phyloP scores from a whole-genome alignment of 495 filamentous ascomycete genomes.

The Cercophora newfieldiana region DNA sequence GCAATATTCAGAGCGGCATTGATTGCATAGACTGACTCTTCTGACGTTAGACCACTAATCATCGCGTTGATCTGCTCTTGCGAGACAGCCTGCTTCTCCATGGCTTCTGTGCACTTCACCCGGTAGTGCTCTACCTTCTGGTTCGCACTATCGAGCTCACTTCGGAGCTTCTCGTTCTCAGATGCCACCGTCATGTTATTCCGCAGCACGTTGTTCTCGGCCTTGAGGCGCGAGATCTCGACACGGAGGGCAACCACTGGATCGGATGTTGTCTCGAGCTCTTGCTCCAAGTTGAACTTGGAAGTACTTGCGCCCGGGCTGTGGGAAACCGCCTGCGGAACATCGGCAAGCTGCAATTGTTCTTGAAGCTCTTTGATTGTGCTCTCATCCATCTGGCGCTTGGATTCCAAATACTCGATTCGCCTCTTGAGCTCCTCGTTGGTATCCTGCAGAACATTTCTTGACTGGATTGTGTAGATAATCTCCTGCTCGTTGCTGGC shows the following conservation, averaged over 20 bases:
- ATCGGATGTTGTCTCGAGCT: slow-evolving; percentile 38
- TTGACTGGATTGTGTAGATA: slow-evolving; percentile 39
- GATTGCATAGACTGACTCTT: slow-evolving; percentile 49
- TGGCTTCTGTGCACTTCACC: slow-evolving; percentile 46
- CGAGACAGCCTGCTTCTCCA: slow-evolving; percentile 51
- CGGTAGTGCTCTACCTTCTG: slow-evolving; percentile 43
- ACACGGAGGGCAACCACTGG: slow-evolving; percentile 35
- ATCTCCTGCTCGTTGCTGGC: slow-evolving; percentile 47
- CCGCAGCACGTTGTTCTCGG: slow-evolving; percentile 54
- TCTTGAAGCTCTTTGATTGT: slow-evolving; percentile 49
- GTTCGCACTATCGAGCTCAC: slow-evolving; percentile 48
- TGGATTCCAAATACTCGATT: slow-evolving; percentile 38
- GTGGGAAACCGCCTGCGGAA: slow-evolving; percentile 23
- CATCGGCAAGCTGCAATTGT: slow-evolving; percentile 40
- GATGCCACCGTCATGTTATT: slow-evolving; percentile 49
- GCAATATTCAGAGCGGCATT: slow-evolving; percentile 29
- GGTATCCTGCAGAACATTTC: slow-evolving; percentile 34
- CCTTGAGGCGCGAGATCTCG: slow-evolving; percentile 52
- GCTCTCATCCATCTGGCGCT: slow-evolving; percentile 38
- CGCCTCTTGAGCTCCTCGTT: slow-evolving; percentile 35
- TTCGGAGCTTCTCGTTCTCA: slow-evolving; percentile 49
- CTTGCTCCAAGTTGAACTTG: slow-evolving; percentile 43
- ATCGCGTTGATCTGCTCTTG: slow-evolving; percentile 53
- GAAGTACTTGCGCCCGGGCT: slow-evolving; percentile 28
- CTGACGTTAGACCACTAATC: slow-evolving; percentile 43